Evolutionary conservation across 768 basidiomycete species (phyloP).

Genomic region (Rubroboletus pulcherrimus): DNA sequence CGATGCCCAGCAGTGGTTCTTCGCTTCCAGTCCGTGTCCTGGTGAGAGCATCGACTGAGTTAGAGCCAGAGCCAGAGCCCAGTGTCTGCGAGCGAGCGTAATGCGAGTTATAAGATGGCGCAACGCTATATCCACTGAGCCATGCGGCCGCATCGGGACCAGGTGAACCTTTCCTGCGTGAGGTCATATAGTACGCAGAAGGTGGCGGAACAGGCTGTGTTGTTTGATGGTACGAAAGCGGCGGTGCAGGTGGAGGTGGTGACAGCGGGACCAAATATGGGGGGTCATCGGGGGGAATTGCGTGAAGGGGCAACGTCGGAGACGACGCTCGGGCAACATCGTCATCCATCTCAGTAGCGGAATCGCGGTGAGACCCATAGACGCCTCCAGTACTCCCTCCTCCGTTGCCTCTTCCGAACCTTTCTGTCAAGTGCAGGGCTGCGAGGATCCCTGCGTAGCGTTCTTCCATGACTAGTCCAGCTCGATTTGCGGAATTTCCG

Average conservation of each 20-base stretch:
- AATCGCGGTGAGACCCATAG: conserved; percentile 23
- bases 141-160: conserved; percentile 27
- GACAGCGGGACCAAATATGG: conserved; percentile 21
- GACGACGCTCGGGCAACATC: conserved; percentile 19
- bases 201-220: conserved; percentile 23
- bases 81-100: conserved; percentile 28
- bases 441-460: conserved; percentile 29
- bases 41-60: conserved; percentile 26
- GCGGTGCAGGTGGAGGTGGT: conserved; percentile 20
- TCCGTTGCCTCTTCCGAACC: conserved; percentile 14
- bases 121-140: conserved; percentile 22
- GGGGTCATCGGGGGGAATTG: conserved; percentile 11
- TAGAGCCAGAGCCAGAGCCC: conserved; percentile 25
- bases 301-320: conserved; percentile 22
- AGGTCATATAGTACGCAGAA: conserved; percentile 19
- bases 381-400: conserved; percentile 27
- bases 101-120: conserved; percentile 27
- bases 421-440: conserved; percentile 16
- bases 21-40: conserved; percentile 30
- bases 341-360: conserved; percentile 7
- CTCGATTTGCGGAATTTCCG: not conserved
- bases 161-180: conserved; percentile 24
- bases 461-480: conserved; percentile 15
- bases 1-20: conserved; percentile 23
- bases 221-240: conserved; percentile 1